Evolutionary conservation across 768 basidiomycete genomes (phyloP).

Genomic region (Termitomyces sp.): DNA sequence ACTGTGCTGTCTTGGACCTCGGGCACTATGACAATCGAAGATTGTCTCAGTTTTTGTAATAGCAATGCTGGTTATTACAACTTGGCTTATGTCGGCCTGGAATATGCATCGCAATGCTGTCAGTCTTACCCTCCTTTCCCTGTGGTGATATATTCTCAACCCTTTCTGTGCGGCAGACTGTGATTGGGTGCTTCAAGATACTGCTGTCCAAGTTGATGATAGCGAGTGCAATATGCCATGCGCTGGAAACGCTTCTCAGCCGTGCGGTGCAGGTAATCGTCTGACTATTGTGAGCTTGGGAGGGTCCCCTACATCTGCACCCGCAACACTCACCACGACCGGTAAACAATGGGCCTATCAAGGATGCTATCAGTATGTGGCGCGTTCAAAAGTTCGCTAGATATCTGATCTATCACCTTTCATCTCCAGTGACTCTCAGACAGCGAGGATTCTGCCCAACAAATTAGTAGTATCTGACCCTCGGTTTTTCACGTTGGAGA

Average conservation of each 20-base stretch:
- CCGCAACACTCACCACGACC: not conserved
- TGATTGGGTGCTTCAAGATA: slow-evolving; percentile 13
- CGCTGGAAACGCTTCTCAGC: slow-evolving; percentile 8
- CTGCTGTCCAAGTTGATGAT: slow-evolving; percentile 10
- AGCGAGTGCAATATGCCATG: slow-evolving; percentile 11
- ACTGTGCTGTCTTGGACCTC: not conserved
- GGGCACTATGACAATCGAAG: slow-evolving; percentile 5
- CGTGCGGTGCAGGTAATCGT: slow-evolving; percentile 6
- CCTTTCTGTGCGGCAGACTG: not conserved
- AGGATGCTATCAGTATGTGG: slow-evolving; percentile 10
- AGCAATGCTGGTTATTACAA: slow-evolving; percentile 5
- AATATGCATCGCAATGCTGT: slow-evolving; percentile 8
- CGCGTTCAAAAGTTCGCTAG: not conserved
- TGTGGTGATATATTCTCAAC: not conserved
- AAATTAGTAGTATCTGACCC: not conserved
- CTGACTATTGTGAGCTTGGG: slow-evolving; percentile 5
- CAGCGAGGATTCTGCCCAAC: not conserved
- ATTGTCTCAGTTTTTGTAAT: slow-evolving; percentile 7
- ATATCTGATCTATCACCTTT: not conserved
- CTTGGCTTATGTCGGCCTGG: slow-evolving; percentile 10
- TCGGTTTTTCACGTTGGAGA: slow-evolving; percentile 7
- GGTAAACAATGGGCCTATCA: slow-evolving; percentile 7
- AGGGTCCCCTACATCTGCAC: slow-evolving; percentile 7
- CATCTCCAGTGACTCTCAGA: slow-evolving; percentile 2
- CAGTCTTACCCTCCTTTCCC: not conserved